These are phyloP conservation scores for Apophysomyces ossiformis DNA, from an alignment of 371 early-diverging fungal species.

Conservation along the genomic window DNA sequence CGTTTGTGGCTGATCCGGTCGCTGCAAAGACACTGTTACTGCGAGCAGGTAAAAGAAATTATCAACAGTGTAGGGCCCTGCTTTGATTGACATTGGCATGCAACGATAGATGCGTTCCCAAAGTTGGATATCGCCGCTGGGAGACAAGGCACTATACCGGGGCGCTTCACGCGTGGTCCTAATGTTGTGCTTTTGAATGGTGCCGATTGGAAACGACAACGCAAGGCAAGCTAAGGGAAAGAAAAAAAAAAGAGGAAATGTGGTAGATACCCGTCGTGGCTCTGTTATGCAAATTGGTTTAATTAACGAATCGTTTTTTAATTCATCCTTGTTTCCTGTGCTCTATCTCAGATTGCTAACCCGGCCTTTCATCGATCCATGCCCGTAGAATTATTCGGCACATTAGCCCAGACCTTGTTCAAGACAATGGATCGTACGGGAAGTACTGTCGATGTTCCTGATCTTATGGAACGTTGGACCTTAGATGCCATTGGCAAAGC, in stretches of 20 bases:
- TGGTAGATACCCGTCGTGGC: no score
- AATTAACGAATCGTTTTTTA: not conserved
- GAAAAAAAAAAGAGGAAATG: no score
- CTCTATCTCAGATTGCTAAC: constrained; percentile 19
- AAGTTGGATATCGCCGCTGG: constrained; percentile 9
- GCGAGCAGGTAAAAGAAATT: constrained; percentile 4
- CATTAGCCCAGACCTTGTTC: constrained; percentile 17
- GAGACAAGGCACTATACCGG: not conserved
- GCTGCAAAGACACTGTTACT: constrained; percentile 15
- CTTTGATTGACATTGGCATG: not conserved
- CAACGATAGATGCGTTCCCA: constrained; percentile 16
- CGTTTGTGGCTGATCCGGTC: constrained; percentile 13
- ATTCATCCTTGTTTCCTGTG: not conserved
- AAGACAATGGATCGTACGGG: constrained; percentile 13
- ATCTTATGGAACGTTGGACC: constrained; percentile 31
- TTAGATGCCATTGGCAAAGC: constrained; percentile 43
- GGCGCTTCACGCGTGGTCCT: constrained; percentile 13
- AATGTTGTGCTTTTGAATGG: constrained; percentile 24
- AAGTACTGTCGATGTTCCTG: constrained; percentile 22
- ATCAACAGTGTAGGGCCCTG: not conserved
- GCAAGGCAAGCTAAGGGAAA: constrained; percentile 5
- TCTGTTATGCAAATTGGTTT: no score
- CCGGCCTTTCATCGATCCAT: constrained; percentile 36
- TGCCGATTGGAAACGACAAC: constrained; percentile 30
- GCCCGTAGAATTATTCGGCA: constrained; percentile 32